Evolutionary conservation across 148 eudicot species (phyloP), one percentile per base, ranked within the genome.

Genomic region (Fagopyrum tataricum): DNA sequence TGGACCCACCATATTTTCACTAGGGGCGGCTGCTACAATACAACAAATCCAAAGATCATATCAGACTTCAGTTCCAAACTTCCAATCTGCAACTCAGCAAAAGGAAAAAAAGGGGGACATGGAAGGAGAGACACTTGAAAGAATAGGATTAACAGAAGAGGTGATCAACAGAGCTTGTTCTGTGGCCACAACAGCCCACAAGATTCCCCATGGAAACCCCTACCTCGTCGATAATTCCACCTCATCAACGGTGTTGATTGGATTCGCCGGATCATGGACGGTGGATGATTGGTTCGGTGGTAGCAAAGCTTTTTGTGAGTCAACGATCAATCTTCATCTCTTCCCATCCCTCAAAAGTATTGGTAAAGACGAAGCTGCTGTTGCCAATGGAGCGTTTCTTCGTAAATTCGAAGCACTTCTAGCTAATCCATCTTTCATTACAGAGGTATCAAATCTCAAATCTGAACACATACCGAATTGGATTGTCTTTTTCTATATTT

Each of bases 271-370:
- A n/a, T 77, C 91, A 39, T 89, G 91, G 94, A 79, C 78, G 49
- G 73, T 77, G 15, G 79, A 78, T 44, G 86, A 89, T 47, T 91
- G 89, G 88, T 89, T 78, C 58, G 26, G 12, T 10, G 51, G 51
- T 11, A 4, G 31, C 51, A 75, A 71, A 43, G 75, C 91, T 23
- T 93, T 91, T 23, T 94, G 98, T 44, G 86, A 80, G 58, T 48
- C 68, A 6, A 84, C 85, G 74, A 79, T 89, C 17, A 73, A 86
- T 73, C 73, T 77, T 40, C 43, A 72, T 6, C 47, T 78, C 75
- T 93, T 93, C 79, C 95, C 92, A 26, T 91, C 86, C 40, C 83
- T 93, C 70, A 84, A 74, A 75, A 91, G 84, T 44, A 79, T 93
- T 43, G 91, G 97, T n/a, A 82, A 53, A 75, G 78, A 79, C 48